These are phyloP conservation scores for Leucosporidium yakuticum DNA, from an alignment of 768 basidiomycete species.

Conservation along the genomic window DNA sequence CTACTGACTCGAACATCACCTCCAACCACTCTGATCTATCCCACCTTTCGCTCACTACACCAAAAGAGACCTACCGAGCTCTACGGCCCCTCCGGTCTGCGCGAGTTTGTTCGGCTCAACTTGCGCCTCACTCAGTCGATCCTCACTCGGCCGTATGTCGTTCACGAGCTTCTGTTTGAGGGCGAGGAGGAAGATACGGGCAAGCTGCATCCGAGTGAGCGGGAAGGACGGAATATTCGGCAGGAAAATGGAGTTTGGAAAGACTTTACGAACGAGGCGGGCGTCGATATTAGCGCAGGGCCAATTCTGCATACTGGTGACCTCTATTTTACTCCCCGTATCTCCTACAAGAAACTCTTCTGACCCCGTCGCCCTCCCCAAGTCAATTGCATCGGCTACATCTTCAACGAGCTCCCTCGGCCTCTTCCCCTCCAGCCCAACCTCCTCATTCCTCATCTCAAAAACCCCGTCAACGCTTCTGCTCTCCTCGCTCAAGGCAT, in stretches of 20 bases:
- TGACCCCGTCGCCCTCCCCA: slow-evolving; percentile 2
- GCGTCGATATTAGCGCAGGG: slow-evolving; percentile 58
- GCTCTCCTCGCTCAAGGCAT: slow-evolving; percentile 36
- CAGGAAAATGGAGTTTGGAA: slow-evolving; percentile 63
- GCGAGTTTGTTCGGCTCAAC: slow-evolving; percentile 64
- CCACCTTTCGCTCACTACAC: slow-evolving; percentile 26
- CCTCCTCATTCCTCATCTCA: slow-evolving; percentile 62
- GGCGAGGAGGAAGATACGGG: slow-evolving; percentile 52
- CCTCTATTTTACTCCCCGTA: slow-evolving; percentile 28
- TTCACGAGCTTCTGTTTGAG: slow-evolving; percentile 66
- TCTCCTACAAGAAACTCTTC: not conserved
- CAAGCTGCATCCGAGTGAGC: slow-evolving; percentile 60
- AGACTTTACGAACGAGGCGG: slow-evolving; percentile 49
- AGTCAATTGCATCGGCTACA: slow-evolving; percentile 76
- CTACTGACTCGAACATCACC: not conserved
- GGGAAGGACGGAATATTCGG: slow-evolving; percentile 56
- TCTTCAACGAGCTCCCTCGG: slow-evolving; percentile 59
- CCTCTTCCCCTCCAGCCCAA: slow-evolving; percentile 70
- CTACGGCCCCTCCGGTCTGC: slow-evolving; percentile 73
- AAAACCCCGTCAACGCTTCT: slow-evolving; percentile 39
- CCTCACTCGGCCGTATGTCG: slow-evolving; percentile 60
- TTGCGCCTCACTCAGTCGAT: slow-evolving; percentile 62
- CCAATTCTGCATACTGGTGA: slow-evolving; percentile 70
- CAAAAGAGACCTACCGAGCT: slow-evolving; percentile 56
- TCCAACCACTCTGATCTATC: not conserved